A percentile compares a stretch with the other conserved stretches of the same genome.
These are phyloP conservation scores for Avena sativa DNA, from an alignment of 176 grass and related monocot genomes.

Conservation along the genomic window DNA sequence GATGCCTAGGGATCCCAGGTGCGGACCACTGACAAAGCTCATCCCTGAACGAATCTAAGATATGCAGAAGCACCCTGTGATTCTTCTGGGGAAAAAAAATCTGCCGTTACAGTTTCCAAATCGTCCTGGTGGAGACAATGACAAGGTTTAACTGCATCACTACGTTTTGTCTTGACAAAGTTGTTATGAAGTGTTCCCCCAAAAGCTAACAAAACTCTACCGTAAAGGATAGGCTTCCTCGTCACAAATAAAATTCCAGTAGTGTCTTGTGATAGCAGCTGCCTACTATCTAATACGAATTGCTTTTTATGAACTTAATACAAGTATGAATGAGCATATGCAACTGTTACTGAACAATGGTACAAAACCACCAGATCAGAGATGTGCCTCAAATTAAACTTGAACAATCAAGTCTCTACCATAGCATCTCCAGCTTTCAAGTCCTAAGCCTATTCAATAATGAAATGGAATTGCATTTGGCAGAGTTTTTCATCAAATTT, in stretches of 20 bases:
- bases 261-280: constrained; percentile 25
- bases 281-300: constrained; percentile 18
- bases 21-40: background rate
- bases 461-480: constrained; percentile 1
- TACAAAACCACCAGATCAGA: constrained; percentile 25
- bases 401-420: constrained; percentile 26
- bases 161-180: background rate
- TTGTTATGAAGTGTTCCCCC: constrained; percentile 23
- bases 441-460: background rate
- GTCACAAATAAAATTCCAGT: constrained; percentile 14
- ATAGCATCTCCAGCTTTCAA: background rate
- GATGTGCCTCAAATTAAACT: background rate
- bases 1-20: background rate
- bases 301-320: constrained; percentile 28
- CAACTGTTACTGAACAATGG: background rate
- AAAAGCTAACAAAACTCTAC: constrained; percentile 14
- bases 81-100: background rate
- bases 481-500: constrained; percentile 31
- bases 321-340: background rate
- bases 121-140: background rate
- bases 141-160: background rate
- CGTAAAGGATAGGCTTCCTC: background rate
- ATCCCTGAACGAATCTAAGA: background rate
- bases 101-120: background rate
- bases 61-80: background rate